These are phyloP conservation scores for Litsea cubeba DNA, from an alignment of 164 flowering plant species.

Conservation along the genomic window DNA sequence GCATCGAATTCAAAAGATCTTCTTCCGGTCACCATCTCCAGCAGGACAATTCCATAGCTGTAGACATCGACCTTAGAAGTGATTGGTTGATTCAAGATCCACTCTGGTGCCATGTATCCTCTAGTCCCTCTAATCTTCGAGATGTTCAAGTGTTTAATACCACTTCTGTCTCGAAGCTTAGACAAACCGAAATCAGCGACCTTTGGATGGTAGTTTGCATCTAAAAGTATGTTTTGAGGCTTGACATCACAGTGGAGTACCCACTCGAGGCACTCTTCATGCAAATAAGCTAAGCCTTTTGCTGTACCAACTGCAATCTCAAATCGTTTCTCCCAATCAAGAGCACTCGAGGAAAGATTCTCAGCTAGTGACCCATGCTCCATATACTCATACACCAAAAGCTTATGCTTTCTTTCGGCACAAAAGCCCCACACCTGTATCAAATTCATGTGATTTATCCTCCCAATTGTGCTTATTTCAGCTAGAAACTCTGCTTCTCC, in stretches of 20 bases:
- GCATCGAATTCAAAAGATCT: constrained; percentile 1
- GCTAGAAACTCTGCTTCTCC: constrained; percentile 29
- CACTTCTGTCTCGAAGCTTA: constrained; percentile 16
- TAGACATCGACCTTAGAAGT: constrained; percentile 41
- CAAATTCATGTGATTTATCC: constrained; percentile 33
- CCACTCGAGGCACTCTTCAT: constrained; percentile 44
- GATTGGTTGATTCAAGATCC: constrained; percentile 30
- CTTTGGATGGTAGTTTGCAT: constrained; percentile 25
- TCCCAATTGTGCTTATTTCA: constrained; percentile 26
- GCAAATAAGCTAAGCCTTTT: constrained; percentile 33
- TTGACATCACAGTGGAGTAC: constrained; percentile 36
- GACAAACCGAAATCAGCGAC: constrained; percentile 41
- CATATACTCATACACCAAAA: constrained; percentile 35
- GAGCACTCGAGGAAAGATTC: constrained; percentile 10
- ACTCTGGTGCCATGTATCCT: constrained; percentile 50
- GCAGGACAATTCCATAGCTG: constrained; percentile 37
- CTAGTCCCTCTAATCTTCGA: constrained; percentile 35
- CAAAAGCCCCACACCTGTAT: constrained; percentile 34
- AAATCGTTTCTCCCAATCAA: constrained; percentile 21
- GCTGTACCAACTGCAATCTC: constrained; percentile 29
- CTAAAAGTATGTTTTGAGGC: constrained; percentile 34
- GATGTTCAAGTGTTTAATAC: constrained; percentile 11
- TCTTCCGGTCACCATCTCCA: constrained; percentile 23
- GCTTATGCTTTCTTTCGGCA: constrained; percentile 18
- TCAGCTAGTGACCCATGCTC: constrained; percentile 28